A percentile compares a stretch with the other conserved stretches of the same genome.
These are phyloP conservation scores for Trichoderma afroharzianum DNA, from an alignment of 2,329 filamentous ascomycete genomes.

Conservation along the genomic window DNA sequence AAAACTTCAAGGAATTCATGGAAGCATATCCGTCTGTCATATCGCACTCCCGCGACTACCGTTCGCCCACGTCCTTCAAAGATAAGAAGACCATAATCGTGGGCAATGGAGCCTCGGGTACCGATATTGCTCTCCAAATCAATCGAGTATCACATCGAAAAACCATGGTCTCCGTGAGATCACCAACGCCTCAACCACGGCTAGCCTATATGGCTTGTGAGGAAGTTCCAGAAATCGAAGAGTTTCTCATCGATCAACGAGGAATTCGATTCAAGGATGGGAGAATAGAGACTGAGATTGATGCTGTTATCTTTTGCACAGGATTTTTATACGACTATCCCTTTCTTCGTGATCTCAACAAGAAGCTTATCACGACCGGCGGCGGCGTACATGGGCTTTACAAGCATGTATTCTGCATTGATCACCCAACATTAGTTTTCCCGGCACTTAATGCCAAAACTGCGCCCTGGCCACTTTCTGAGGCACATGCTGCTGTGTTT, in stretches of 20 bases:
- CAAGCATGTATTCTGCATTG: slow-evolving; percentile 72
- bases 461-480: slow-evolving; percentile 78
- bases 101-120: slow-evolving; percentile 78
- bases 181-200: slow-evolving; percentile 43
- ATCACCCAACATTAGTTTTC: slow-evolving; percentile 75
- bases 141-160: slow-evolving; percentile 52
- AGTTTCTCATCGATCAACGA: slow-evolving; percentile 49
- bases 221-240: slow-evolving; percentile 57
- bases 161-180: slow-evolving; percentile 61
- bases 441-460: slow-evolving; percentile 73
- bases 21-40: slow-evolving; percentile 56
- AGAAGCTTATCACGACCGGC: slow-evolving; percentile 62
- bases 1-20: slow-evolving; percentile 58
- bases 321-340: slow-evolving; percentile 85
- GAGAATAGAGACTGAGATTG: slow-evolving; percentile 61
- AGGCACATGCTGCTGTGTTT: slow-evolving; percentile 74
- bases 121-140: slow-evolving; percentile 82
- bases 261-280: slow-evolving; percentile 66
- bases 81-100: slow-evolving; percentile 76
- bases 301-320: slow-evolving; percentile 79
- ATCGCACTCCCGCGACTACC: slow-evolving; percentile 76
- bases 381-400: slow-evolving; percentile 69
- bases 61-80: slow-evolving; percentile 57
- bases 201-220: slow-evolving; percentile 44
- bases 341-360: slow-evolving; percentile 53